Conservation (phyloP, 108 stramenopile species). For the Asterionellopsis glacialis region DNA sequence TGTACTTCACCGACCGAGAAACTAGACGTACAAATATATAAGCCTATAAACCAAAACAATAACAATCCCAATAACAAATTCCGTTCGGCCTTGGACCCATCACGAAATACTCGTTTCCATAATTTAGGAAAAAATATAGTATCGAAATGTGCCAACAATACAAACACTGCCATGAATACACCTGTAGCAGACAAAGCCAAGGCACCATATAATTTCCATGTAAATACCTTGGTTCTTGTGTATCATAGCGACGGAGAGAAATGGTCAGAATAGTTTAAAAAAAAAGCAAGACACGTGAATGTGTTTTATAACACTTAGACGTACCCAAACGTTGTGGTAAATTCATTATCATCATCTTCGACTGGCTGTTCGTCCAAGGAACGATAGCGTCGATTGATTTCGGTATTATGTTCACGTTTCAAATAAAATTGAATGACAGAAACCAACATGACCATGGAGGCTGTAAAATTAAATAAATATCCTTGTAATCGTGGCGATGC, state of each 20-base stretch:
- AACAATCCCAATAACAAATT: conserved; percentile 22
- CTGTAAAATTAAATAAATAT: conserved; percentile 38
- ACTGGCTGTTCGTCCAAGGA: background rate
- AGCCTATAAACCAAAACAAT: conserved; percentile 23
- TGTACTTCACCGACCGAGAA: conserved; percentile 60
- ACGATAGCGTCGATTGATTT: background rate
- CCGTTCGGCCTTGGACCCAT: conserved; percentile 37
- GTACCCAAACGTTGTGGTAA: background rate
- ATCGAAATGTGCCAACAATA: conserved; percentile 47
- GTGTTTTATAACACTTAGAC: background rate
- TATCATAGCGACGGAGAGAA: too few relatives aligned
- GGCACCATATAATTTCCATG: conserved; percentile 41
- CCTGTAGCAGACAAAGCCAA: conserved; percentile 20
- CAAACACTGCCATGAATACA: conserved; percentile 14
- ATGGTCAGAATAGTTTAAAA: conserved; percentile 18
- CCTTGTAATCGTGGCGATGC: conserved; percentile 46
- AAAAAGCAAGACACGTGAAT: too few relatives aligned
- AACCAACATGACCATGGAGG: conserved; percentile 38
- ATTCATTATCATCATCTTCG: background rate
- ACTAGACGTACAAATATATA: conserved; percentile 44
- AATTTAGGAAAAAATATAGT: conserved; percentile 37
- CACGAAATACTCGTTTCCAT: conserved; percentile 37
- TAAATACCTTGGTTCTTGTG: conserved; percentile 14
- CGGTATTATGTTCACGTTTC: conserved; percentile 9
- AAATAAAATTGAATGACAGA: conserved; percentile 29